A percentile compares a stretch with the other conserved stretches of the same genome.
phyloP scores from a whole-genome alignment of 2,329 filamentous ascomycete species.

The Zymoseptoria crescenta region DNA sequence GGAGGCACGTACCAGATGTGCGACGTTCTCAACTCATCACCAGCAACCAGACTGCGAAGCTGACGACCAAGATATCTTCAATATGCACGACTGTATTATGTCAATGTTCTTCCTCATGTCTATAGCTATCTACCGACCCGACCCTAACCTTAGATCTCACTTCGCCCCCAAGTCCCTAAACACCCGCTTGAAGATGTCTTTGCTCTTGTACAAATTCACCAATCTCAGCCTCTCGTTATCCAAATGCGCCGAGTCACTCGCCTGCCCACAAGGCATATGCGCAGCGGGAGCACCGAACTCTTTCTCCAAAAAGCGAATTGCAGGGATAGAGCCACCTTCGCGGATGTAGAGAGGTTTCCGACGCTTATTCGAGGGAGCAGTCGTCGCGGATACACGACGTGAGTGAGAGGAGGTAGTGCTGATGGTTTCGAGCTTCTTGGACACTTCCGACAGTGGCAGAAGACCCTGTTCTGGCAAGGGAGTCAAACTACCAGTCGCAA shows the following conservation, averaged over 20 bases:
- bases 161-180: conserved; percentile 45
- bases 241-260: conserved; percentile 86
- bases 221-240: conserved; percentile 90
- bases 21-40: neutral
- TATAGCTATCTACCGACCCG: neutral
- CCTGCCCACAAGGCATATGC: conserved; percentile 88
- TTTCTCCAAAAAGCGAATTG: conserved; percentile 89
- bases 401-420: neutral
- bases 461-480: conserved; percentile 23
- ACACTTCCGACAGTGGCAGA: conserved; percentile 20
- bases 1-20: too few relatives aligned
- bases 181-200: conserved; percentile 82
- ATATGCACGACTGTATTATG: neutral
- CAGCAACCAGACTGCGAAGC: neutral
- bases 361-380: conserved; percentile 24
- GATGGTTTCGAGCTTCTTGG: conserved; percentile 22
- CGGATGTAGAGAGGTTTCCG: conserved; percentile 79
- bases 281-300: conserved; percentile 86
- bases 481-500: conserved; percentile 39
- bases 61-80: neutral
- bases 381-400: conserved; percentile 27
- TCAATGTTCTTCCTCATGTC: neutral
- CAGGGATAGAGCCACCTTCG: conserved; percentile 90
- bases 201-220: conserved; percentile 79
- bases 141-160: conserved; percentile 7